phyloP scores from a whole-genome alignment of 2,329 filamentous ascomycete species.

The Hortaea werneckii region DNA sequence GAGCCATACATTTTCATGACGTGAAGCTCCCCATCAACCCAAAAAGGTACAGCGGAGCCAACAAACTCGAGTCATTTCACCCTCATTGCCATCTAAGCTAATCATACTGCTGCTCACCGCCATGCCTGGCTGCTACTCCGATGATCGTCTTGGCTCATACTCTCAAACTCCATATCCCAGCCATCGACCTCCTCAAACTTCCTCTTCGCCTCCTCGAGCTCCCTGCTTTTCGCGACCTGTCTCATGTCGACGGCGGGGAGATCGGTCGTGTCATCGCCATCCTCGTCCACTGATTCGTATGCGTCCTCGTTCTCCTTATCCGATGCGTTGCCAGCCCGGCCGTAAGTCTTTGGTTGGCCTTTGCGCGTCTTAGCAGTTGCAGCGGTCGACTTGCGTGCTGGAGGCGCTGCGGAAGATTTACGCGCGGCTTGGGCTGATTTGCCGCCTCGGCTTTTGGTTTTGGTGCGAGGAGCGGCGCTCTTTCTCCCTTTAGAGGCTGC shows the following conservation, averaged over 20 bases:
- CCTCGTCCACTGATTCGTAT: conserved; percentile 15
- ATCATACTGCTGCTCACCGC: conserved; percentile 10
- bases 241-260: conserved; percentile 16
- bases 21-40: too few relatives aligned
- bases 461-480: conserved; percentile 6
- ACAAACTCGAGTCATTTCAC: too few relatives aligned
- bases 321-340: conserved; percentile 23
- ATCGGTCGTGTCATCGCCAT: conserved; percentile 15
- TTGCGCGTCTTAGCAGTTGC: conserved; percentile 4
- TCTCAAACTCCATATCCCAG: conserved; percentile 44
- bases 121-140: conserved; percentile 24
- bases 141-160: conserved; percentile 34
- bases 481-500: conserved; percentile 7
- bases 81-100: too few relatives aligned
- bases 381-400: conserved; percentile 5
- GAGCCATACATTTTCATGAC: too few relatives aligned
- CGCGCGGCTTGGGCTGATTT: conserved; percentile 4
- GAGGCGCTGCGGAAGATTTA: conserved; percentile 6
- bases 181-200: conserved; percentile 42
- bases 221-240: conserved; percentile 23
- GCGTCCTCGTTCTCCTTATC: conserved; percentile 36
- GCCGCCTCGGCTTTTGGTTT: conserved; percentile 7
- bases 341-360: conserved; percentile 16
- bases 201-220: conserved; percentile 34
- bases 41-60: too few relatives aligned